Percentiles rank a stretch among this genome's conserved stretches.
Conservation (phyloP, 805 yeast species). For the Kluyveromyces lactis region DNA sequence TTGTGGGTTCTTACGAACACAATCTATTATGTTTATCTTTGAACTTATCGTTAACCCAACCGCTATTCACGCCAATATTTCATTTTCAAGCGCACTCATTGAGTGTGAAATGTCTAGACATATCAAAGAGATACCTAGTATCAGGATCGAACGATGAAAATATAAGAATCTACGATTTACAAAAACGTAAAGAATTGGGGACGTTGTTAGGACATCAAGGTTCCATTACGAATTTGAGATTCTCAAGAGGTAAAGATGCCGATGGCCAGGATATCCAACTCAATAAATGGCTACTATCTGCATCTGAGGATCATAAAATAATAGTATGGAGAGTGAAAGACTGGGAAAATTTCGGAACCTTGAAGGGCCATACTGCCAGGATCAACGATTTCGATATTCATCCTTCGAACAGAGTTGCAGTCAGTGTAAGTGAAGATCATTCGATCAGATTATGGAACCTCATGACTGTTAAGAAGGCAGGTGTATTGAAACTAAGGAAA, state of each 20-base stretch:
- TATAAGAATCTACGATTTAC: constrained; percentile 87
- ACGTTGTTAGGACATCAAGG: constrained; percentile 85
- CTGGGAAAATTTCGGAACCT: constrained; percentile 85
- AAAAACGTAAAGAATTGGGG: constrained; percentile 89
- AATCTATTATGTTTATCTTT: constrained; percentile 77
- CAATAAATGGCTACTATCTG: constrained; percentile 78
- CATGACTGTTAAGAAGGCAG: constrained; percentile 94
- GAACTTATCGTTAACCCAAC: constrained; percentile 41
- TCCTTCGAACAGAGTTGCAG: constrained; percentile 82
- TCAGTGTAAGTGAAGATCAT: constrained; percentile 79
- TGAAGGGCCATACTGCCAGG: constrained; percentile 84
- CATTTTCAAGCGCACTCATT: constrained; percentile 93
- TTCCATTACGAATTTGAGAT: constrained; percentile 67
- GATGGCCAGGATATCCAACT: constrained; percentile 15
- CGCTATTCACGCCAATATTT: constrained; percentile 85
- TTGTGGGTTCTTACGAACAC: constrained; percentile 96
- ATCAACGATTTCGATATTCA: constrained; percentile 84
- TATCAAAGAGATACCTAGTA: constrained; percentile 76
- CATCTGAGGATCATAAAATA: constrained; percentile 84
- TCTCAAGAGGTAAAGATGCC: constrained; percentile 36
- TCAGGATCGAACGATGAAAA: constrained; percentile 96
- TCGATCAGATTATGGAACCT: constrained; percentile 88
- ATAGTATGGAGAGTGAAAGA: constrained; percentile 93
- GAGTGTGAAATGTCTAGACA: constrained; percentile 77
- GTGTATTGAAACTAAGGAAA: constrained; percentile 60